phyloP scores from a whole-genome alignment of 768 basidiomycete species.

The Tricholoma saponaceum region DNA sequence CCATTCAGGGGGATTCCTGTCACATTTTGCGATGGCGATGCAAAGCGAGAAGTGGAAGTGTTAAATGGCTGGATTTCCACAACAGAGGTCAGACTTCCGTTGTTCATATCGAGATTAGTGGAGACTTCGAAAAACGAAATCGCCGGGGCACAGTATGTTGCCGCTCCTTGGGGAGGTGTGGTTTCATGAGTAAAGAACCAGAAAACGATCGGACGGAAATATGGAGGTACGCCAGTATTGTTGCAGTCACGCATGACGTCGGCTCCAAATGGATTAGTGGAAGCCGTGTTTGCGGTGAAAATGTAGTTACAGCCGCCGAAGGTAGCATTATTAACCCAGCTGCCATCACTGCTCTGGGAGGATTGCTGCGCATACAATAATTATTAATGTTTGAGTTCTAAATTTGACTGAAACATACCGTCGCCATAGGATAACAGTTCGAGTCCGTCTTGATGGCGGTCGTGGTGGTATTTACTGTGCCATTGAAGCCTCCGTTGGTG shows the following conservation, averaged over 20 bases:
- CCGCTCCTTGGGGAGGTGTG: slow-evolving; percentile 33
- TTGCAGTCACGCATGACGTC: background rate
- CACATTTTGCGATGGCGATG: slow-evolving; percentile 37
- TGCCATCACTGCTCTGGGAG: slow-evolving; percentile 11
- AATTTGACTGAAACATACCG: background rate
- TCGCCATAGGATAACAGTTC: background rate
- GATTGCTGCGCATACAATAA: slow-evolving; percentile 14
- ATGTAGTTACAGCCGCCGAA: slow-evolving; percentile 29
- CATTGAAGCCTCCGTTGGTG: background rate
- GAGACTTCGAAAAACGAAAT: slow-evolving; percentile 42
- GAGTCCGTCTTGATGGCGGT: background rate
- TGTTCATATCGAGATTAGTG: slow-evolving; percentile 40
- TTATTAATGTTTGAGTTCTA: background rate
- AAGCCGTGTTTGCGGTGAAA: background rate
- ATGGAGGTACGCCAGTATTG: slow-evolving; percentile 17
- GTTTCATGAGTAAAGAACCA: slow-evolving; percentile 50
- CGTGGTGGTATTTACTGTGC: background rate
- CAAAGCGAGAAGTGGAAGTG: slow-evolving; percentile 32
- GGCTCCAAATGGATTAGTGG: background rate
- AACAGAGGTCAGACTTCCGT: slow-evolving; percentile 40
- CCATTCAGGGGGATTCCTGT: slow-evolving; percentile 42
- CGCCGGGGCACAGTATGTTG: slow-evolving; percentile 43
- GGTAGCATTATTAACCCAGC: slow-evolving; percentile 41
- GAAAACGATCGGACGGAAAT: slow-evolving; percentile 48
- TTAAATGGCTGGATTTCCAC: slow-evolving; percentile 34